Conservation (phyloP, 2,329 filamentous ascomycete genomes). For the Apiospora pterosperma region DNA sequence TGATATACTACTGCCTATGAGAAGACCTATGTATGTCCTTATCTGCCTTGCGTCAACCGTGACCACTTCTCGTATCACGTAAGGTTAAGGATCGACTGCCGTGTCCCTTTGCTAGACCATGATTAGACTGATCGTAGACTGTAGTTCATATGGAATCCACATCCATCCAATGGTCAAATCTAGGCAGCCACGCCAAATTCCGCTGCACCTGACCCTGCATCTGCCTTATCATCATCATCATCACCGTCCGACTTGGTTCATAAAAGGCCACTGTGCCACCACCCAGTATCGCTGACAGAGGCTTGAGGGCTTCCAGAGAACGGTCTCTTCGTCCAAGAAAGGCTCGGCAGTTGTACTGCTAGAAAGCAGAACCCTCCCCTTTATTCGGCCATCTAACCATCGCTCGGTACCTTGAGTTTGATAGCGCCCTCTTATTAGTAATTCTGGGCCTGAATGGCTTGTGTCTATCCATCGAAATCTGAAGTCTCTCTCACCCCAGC, state of each 20-base stretch:
- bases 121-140: background rate
- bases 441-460: background rate
- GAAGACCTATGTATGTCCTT: background rate
- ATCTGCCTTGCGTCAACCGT: background rate
- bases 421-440: too few relatives aligned
- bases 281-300: background rate
- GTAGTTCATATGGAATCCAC: too few relatives aligned
- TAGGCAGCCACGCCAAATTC: background rate
- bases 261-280: background rate
- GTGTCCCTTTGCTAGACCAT: background rate
- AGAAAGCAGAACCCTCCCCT: background rate
- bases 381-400: background rate
- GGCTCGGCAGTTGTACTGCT: background rate
- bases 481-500: background rate
- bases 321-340: background rate
- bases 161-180: too few relatives aligned
- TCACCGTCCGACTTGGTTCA: background rate
- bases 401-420: background rate
- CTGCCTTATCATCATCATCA: too few relatives aligned
- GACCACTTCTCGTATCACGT: background rate
- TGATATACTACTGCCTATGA: background rate
- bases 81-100: background rate
- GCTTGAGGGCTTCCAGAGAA: background rate
- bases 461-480: background rate
- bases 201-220: background rate